Conservation (phyloP, 129 eudicot genomes). For the Oenanthe sinensis region DNA sequence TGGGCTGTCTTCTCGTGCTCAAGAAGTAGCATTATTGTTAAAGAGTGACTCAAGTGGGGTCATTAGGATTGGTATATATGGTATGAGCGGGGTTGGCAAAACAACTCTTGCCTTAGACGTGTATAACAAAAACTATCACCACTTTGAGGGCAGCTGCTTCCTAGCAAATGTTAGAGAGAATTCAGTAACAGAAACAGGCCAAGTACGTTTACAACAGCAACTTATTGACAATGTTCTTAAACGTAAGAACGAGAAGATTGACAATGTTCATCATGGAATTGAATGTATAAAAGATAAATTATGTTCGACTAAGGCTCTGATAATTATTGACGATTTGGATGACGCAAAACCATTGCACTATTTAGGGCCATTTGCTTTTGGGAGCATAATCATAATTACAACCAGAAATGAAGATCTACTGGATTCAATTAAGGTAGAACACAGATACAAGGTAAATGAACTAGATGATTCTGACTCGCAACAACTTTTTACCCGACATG, state of each 20-base stretch:
- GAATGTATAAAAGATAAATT: background rate
- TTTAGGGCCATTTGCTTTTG: slow-evolving; percentile 10
- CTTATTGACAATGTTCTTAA: background rate
- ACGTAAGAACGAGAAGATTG: background rate
- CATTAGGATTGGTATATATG: too few species aligned
- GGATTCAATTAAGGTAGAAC: background rate
- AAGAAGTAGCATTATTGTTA: too few species aligned
- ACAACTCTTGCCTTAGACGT: too few species aligned
- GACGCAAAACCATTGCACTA: background rate
- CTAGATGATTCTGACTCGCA: too few species aligned
- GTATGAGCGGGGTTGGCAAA: too few species aligned
- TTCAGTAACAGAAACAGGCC: background rate
- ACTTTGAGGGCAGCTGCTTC: too few species aligned
- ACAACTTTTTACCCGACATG: slow-evolving; percentile 1
- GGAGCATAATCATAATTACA: slow-evolving; percentile 14
- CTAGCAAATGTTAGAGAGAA: background rate
- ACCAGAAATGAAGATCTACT: slow-evolving; percentile 7
- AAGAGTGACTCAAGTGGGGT: too few species aligned
- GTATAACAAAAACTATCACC: too few species aligned
- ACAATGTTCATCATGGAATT: background rate
- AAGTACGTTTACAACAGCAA: background rate
- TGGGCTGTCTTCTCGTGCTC: too few species aligned
- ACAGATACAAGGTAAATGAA: too few species aligned
- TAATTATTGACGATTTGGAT: background rate
- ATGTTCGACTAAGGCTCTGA: background rate